Evolutionary conservation across 805 yeast genomes (phyloP).

Genomic region (Jamesozyma spencerorum): DNA sequence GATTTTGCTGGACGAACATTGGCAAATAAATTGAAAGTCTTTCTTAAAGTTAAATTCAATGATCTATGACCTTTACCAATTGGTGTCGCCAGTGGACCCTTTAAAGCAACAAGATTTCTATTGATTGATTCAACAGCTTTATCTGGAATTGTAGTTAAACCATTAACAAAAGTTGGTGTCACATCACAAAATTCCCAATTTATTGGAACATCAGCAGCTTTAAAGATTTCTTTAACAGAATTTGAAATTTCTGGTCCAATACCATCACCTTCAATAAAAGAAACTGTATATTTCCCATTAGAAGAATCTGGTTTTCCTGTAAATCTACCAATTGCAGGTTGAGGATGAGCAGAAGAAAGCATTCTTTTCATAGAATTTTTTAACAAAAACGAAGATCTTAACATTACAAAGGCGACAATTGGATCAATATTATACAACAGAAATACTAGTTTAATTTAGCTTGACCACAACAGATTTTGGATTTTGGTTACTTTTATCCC

Average conservation of each 20-base stretch:
- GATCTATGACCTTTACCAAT: slow-evolving; percentile 98
- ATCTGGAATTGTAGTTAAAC: slow-evolving; percentile 87
- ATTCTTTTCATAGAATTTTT: slow-evolving; percentile 9
- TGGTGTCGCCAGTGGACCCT: slow-evolving; percentile 98
- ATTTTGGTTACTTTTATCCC: too few relatives aligned
- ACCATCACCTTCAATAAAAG: slow-evolving; percentile 98
- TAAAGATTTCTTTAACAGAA: slow-evolving; percentile 85
- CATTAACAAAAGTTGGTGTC: slow-evolving; percentile 83
- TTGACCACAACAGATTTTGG: too few relatives aligned
- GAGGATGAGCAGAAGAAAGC: slow-evolving; percentile 17
- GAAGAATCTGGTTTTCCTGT: slow-evolving; percentile 33
- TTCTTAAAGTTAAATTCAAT: slow-evolving; percentile 92
- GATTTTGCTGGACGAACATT: slow-evolving; percentile 96
- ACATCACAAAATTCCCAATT: slow-evolving; percentile 97
- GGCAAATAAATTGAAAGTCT: slow-evolving; percentile 92
- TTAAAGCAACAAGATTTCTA: slow-evolving; percentile 87
- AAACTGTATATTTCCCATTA: slow-evolving; percentile 84
- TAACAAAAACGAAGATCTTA: slow-evolving; percentile 8
- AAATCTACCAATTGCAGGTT: slow-evolving; percentile 28
- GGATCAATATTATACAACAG: too few relatives aligned
- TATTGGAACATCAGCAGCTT: slow-evolving; percentile 91
- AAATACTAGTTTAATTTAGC: not conserved
- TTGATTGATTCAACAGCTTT: slow-evolving; percentile 88
- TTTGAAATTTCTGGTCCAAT: slow-evolving; percentile 92
- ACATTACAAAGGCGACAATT: slow-evolving; percentile 3